Evolutionary conservation across 2,329 filamentous ascomycete genomes (phyloP).

Genomic region (Paecilomyces formosus): DNA sequence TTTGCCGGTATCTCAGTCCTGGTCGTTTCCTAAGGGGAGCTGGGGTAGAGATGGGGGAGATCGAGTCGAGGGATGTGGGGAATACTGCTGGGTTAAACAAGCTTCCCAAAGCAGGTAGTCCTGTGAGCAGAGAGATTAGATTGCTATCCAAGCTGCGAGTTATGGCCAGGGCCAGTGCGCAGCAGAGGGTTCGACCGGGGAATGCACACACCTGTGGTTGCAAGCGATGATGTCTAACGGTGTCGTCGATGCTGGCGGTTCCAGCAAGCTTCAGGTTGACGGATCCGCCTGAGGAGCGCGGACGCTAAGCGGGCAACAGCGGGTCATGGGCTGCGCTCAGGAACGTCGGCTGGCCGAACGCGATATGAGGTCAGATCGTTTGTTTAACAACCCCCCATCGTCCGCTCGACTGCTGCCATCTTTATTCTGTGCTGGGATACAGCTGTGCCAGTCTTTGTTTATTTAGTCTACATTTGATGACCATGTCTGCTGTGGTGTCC

Average conservation of each 20-base stretch:
- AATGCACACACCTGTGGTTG: neutral
- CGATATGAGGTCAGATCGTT: neutral
- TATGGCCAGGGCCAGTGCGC: neutral
- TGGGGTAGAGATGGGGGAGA: constrained; percentile 1
- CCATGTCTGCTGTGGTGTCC: neutral
- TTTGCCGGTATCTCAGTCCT: constrained; percentile 37
- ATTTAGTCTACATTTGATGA: neutral
- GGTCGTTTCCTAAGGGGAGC: neutral
- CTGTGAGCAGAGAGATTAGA: constrained; percentile 10
- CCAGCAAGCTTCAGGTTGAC: neutral
- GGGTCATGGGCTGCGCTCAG: neutral
- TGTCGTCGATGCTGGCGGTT: neutral
- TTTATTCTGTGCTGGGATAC: neutral
- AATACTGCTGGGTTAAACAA: constrained; percentile 2
- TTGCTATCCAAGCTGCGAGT: neutral
- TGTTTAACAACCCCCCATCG: neutral
- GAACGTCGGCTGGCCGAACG: neutral
- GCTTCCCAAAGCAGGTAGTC: constrained; percentile 13
- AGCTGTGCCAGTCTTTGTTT: neutral
- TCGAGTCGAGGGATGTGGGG: neutral
- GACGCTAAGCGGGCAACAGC: constrained; percentile 1
- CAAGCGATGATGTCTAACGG: neutral
- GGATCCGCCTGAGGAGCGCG: constrained; percentile 7
- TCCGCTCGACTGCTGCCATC: neutral
- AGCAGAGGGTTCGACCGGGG: neutral